These are phyloP conservation scores for Pterulicium gracile DNA, from an alignment of 1,284 basidiomycete species.

Conservation along the genomic window DNA sequence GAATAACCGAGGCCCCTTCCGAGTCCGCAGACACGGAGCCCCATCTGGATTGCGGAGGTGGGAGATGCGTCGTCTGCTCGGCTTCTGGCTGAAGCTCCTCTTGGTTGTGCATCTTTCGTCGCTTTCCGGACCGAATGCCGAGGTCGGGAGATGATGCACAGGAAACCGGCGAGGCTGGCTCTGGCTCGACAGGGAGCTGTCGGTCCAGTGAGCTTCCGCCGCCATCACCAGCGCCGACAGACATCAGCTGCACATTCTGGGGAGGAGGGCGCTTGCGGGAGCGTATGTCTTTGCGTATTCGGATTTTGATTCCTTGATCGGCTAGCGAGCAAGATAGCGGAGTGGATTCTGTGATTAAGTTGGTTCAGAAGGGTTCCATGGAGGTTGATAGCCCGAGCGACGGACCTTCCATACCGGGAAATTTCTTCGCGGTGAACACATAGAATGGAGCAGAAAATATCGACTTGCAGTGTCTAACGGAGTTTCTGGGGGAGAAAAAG, in stretches of 20 bases:
- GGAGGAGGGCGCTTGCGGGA: slow-evolving; percentile 53
- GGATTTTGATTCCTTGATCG: slow-evolving; percentile 88
- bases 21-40: slow-evolving; percentile 19
- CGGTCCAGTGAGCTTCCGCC: background rate
- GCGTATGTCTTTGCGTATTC: slow-evolving; percentile 82
- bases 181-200: slow-evolving; percentile 7
- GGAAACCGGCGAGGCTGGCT: slow-evolving; percentile 2
- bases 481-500: slow-evolving; percentile 37
- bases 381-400: slow-evolving; percentile 7
- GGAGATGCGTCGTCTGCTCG: slow-evolving; percentile 18
- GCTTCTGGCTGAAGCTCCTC: slow-evolving; percentile 13
- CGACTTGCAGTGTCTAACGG: slow-evolving; percentile 80
- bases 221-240: slow-evolving; percentile 22
- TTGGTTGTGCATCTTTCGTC: background rate
- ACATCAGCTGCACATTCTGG: slow-evolving; percentile 27
- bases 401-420: slow-evolving; percentile 86
- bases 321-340: slow-evolving; percentile 81
- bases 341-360: slow-evolving; percentile 57
- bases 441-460: slow-evolving; percentile 82
- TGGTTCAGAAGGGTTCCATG: slow-evolving; percentile 2
- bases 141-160: background rate
- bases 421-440: slow-evolving; percentile 91
- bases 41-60: slow-evolving; percentile 19
- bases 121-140: background rate
- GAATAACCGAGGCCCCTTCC: slow-evolving; percentile 13